Conservation (phyloP, 225 moss, liverwort and hornwort genomes). For the Anthoceros angustus region DNA sequence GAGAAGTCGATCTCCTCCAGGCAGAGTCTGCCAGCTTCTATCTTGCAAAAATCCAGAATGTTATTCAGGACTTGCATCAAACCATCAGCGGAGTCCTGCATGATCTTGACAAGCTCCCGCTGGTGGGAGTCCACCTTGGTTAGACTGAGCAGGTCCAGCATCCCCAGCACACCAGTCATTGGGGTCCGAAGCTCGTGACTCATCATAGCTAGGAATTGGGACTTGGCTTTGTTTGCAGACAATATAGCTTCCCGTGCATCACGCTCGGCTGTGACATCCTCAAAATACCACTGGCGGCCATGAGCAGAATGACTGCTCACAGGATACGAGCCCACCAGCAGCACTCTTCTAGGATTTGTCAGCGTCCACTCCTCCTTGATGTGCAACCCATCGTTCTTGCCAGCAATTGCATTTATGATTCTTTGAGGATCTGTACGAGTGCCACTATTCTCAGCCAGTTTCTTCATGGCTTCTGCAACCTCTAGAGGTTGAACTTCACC, state of each 20-base stretch:
- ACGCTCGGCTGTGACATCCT: conserved; percentile 55
- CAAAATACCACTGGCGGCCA: conserved; percentile 82
- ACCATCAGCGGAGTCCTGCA: conserved; percentile 90
- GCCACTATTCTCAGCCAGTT: conserved; percentile 51
- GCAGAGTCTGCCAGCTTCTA: conserved; percentile 71
- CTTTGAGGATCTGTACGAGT: conserved; percentile 70
- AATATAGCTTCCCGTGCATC: conserved; percentile 58
- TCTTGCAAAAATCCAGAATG: conserved; percentile 84
- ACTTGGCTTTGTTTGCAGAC: conserved; percentile 67
- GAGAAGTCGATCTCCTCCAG: conserved; percentile 90
- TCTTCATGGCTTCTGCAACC: conserved; percentile 67
- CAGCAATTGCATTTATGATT: conserved; percentile 30
- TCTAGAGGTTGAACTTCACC: conserved; percentile 79
- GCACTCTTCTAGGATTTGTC: conserved; percentile 53
- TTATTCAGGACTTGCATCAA: conserved; percentile 94
- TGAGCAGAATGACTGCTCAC: conserved; percentile 55
- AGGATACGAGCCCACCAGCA: conserved; percentile 74
- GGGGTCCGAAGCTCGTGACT: conserved; percentile 92
- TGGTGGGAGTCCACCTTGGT: conserved; percentile 55
- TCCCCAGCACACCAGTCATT: conserved; percentile 92
- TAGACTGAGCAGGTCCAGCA: conserved; percentile 71
- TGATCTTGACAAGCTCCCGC: conserved; percentile 60
- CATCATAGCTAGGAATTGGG: conserved; percentile 95
- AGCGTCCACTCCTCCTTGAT: conserved; percentile 86
- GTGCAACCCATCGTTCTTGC: conserved; percentile 45